Evolutionary conservation across 1,139 yeast species (phyloP).

Genomic region (Blastobotrys aristatus): DNA sequence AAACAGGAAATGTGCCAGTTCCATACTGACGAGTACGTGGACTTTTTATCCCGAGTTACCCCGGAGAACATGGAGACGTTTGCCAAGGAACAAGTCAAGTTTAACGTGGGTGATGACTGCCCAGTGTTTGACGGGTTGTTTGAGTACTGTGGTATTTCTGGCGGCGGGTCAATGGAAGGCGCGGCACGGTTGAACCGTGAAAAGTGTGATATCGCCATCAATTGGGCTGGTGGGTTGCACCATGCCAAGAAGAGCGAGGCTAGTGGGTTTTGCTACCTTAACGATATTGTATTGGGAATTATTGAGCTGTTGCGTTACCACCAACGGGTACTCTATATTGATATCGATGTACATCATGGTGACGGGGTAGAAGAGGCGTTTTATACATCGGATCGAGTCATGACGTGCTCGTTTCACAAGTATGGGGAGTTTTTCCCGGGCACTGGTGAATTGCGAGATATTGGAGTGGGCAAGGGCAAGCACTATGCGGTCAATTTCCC

Average conservation of each 20-base stretch:
- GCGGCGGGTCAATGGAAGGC: conserved; percentile 98
- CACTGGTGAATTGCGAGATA: conserved; percentile 85
- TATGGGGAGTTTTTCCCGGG: conserved; percentile 97
- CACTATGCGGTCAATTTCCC: conserved; percentile 86
- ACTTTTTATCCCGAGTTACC: conserved; percentile 85
- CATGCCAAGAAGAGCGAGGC: conserved; percentile 97
- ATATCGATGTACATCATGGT: conserved; percentile 96
- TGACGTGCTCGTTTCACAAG: conserved; percentile 97
- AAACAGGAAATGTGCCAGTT: conserved; percentile 98
- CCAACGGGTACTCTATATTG: conserved; percentile 92
- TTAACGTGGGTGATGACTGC: conserved; percentile 96
- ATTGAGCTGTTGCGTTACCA: conserved; percentile 85
- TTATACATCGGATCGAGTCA: conserved; percentile 91
- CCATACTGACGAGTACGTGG: conserved; percentile 96
- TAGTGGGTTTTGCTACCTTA: conserved; percentile 89
- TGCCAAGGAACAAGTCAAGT: conserved; percentile 87
- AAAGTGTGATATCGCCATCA: conserved; percentile 91
- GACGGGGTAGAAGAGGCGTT: conserved; percentile 99
- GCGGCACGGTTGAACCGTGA: conserved; percentile 90
- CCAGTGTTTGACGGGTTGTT: conserved; percentile 95
- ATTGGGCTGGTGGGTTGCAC: conserved; percentile 96
- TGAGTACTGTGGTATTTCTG: conserved; percentile 89
- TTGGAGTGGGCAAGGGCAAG: conserved; percentile 86
- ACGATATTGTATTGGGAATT: conserved; percentile 86
- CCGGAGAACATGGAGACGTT: conserved; percentile 92